Conservation (phyloP, 306 rosid species). For the Betula pendula region DNA sequence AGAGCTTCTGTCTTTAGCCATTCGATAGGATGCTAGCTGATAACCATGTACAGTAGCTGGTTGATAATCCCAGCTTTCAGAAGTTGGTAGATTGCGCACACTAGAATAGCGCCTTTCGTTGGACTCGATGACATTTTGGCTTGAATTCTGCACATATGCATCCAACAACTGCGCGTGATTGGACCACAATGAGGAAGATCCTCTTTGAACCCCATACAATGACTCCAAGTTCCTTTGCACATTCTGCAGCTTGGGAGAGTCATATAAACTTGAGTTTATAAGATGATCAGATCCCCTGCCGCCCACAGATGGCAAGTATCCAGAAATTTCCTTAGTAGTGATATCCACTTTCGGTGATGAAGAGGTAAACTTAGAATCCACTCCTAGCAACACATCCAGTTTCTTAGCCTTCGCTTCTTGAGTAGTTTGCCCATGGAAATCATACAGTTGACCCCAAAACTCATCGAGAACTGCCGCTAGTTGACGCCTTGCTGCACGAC, state of each 20-base stretch:
- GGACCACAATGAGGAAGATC: constrained; percentile 52
- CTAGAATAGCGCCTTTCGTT: constrained; percentile 71
- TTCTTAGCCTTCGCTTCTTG: constrained; percentile 68
- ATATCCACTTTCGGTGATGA: constrained; percentile 56
- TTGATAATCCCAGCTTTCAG: constrained; percentile 70
- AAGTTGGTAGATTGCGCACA: constrained; percentile 61
- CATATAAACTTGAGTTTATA: constrained; percentile 49
- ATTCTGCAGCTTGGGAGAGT: constrained; percentile 55
- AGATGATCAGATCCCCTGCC: constrained; percentile 51
- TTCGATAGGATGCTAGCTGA: constrained; percentile 61
- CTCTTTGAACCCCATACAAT: constrained; percentile 54
- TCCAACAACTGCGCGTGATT: constrained; percentile 51
- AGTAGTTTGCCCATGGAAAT: constrained; percentile 67
- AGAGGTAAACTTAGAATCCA: constrained; percentile 46
- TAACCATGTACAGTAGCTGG: constrained; percentile 84
- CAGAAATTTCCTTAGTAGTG: constrained; percentile 51
- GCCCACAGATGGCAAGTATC: constrained; percentile 39
- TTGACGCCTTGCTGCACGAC: constrained; percentile 94
- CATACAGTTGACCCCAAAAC: constrained; percentile 91
- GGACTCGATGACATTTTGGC: constrained; percentile 39
- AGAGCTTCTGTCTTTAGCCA: constrained; percentile 49
- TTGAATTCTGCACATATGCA: constrained; percentile 52
- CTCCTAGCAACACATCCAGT: constrained; percentile 57
- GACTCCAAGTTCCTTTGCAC: constrained; percentile 61
- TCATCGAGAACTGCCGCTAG: constrained; percentile 76